phyloP scores from a whole-genome alignment of 2,329 filamentous ascomycete species.

The Aspergillus pseudoglaucus region DNA sequence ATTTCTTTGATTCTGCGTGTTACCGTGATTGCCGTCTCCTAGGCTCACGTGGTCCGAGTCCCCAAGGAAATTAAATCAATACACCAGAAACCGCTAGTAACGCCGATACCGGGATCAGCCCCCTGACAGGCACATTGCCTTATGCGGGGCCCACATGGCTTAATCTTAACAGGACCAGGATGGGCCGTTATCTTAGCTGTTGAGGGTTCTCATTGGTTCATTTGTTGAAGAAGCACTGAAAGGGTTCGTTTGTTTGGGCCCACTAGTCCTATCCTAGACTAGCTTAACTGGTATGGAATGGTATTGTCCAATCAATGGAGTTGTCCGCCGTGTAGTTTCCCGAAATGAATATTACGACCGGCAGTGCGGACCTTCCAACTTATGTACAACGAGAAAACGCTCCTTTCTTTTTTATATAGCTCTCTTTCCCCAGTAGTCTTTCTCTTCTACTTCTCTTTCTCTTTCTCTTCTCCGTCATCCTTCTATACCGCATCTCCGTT shows the following conservation, averaged over 20 bases:
- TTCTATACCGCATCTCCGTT: constrained; percentile 2
- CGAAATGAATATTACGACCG: background rate
- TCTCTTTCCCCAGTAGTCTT: constrained; percentile 7
- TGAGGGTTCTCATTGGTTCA: background rate
- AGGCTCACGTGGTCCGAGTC: background rate
- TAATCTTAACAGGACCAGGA: background rate
- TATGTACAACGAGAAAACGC: background rate
- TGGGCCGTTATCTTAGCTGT: background rate
- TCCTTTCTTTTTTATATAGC: constrained; percentile 5
- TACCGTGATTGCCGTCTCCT: background rate
- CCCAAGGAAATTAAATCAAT: background rate
- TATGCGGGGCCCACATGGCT: background rate
- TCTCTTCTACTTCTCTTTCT: constrained; percentile 5
- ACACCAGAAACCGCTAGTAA: background rate
- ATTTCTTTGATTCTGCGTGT: background rate
- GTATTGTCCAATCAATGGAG: background rate
- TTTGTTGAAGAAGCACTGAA: background rate
- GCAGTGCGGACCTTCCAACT: background rate
- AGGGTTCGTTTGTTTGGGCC: background rate
- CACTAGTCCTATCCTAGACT: background rate
- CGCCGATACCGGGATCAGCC: background rate
- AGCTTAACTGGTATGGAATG: background rate
- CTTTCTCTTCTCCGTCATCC: constrained; percentile 5
- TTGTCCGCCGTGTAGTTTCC: background rate
- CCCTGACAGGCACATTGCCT: background rate